These are phyloP conservation scores for Pseudogymnoascus sp. DNA, from an alignment of 2,329 filamentous ascomycete species.

Conservation along the genomic window DNA sequence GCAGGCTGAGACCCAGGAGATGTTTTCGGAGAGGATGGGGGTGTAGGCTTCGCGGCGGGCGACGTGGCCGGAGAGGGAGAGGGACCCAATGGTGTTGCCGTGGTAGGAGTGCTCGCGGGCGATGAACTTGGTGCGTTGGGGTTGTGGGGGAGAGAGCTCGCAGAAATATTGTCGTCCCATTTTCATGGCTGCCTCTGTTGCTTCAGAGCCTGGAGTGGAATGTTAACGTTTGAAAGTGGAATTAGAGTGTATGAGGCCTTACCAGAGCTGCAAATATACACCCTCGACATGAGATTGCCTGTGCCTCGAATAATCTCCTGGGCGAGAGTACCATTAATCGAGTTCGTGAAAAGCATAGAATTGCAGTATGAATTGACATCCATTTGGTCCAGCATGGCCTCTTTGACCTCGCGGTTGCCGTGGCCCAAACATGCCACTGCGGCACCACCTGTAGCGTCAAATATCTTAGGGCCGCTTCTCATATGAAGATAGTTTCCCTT, in stretches of 20 bases:
- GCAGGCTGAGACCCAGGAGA: conserved; percentile 52
- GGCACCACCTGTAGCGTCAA: conserved; percentile 67
- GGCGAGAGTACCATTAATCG: conserved; percentile 40
- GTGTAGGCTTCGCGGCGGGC: conserved; percentile 49
- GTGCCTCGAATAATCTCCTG: conserved; percentile 33
- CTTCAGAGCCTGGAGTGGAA: conserved; percentile 48
- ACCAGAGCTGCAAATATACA: conserved; percentile 51
- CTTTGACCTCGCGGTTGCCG: conserved; percentile 48
- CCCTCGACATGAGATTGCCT: conserved; percentile 39
- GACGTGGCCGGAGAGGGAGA: conserved; percentile 52
- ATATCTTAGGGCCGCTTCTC: conserved; percentile 45
- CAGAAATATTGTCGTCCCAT: conserved; percentile 57
- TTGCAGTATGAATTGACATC: conserved; percentile 47
- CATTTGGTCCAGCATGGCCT: conserved; percentile 52
- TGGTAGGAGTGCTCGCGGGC: conserved; percentile 59
- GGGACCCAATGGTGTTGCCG: conserved; percentile 56
- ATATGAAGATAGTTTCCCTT: conserved; percentile 24
- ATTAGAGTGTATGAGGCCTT: conserved; percentile 12
- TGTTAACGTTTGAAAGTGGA: background rate
- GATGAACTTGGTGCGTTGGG: conserved; percentile 51
- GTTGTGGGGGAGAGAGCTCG: conserved; percentile 42
- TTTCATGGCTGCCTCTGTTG: conserved; percentile 61
- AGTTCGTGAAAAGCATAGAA: conserved; percentile 48
- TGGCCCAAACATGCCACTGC: conserved; percentile 66
- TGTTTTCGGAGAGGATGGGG: conserved; percentile 44